Base-by-base conservation (phyloP, 2,329 filamentous ascomycete species). In the Stemphylium beticola region DNA sequence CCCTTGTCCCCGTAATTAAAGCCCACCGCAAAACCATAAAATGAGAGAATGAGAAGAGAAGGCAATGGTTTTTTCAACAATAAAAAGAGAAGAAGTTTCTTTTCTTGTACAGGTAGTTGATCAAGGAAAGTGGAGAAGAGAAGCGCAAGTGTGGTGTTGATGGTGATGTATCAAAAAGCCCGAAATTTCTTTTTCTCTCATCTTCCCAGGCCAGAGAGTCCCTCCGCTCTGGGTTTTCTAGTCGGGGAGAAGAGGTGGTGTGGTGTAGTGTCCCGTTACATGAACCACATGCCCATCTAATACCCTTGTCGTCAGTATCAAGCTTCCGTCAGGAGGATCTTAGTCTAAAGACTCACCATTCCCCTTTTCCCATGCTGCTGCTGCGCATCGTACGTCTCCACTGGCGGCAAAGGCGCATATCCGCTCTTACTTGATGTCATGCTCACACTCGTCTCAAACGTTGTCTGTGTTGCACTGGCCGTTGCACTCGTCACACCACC, bases 211-310 rank as follows among this genome's bases (percentile, higher is more conserved):
- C 20, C 20, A 22, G 20, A 22, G 6, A 6, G 40, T 12, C n/a
- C 17, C 22, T n/a, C n/a, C n/a, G n/a, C n/a, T n/a, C n/a, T n/a
- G n/a, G n/a, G n/a, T n/a, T n/a, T n/a, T n/a, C n/a, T n/a, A n/a
- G n/a, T n/a, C n/a, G n/a, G n/a, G n/a, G n/a, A n/a, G n/a, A n/a
- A n/a, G n/a, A n/a, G n/a, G n/a, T n/a, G n/a, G 50, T 29, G 26
- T 29, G 26, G 26, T 11, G 26, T 29, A 11, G 26, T 29, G 9
- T 9, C 26, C 10, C 2, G 7, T 29, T 29, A 60, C 46, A 60
- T 26, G 15, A 57, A 60, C 57, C 57, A 60, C 50, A 52, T 41
- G 10, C 39, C 47, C 54, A 60, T 54, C 57, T 60, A 24, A 15
- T 29, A n/a, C 44, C 11, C 4, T 15, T 4, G 11, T 18, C 26